Conservation (phyloP, 805 yeast species). For the Nakazawaea ambrosiae region DNA sequence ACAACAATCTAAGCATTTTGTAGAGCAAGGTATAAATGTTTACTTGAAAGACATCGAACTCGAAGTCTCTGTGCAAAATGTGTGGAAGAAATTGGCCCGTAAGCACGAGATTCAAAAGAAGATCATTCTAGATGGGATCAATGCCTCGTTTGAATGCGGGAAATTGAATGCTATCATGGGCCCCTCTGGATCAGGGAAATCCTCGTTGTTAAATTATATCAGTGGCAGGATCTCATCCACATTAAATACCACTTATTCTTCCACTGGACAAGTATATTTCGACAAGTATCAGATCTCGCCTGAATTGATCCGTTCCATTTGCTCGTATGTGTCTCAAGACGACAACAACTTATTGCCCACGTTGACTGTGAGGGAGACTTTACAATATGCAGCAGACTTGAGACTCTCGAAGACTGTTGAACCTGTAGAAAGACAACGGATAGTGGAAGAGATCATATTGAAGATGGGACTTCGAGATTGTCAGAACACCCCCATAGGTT, state of each 20-base stretch:
- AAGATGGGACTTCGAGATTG: slow-evolving; percentile 59
- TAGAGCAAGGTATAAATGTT: slow-evolving; percentile 13
- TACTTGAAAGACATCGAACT: slow-evolving; percentile 16
- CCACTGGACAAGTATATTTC: slow-evolving; percentile 32
- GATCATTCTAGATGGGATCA: slow-evolving; percentile 32
- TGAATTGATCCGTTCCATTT: slow-evolving; percentile 17
- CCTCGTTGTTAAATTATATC: slow-evolving; percentile 48
- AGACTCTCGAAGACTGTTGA: slow-evolving; percentile 38
- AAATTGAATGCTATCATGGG: slow-evolving; percentile 61
- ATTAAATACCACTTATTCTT: slow-evolving; percentile 20
- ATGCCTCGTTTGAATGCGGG: slow-evolving; percentile 42
- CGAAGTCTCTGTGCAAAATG: slow-evolving; percentile 14
- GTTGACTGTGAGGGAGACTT: slow-evolving; percentile 68
- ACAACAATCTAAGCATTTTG: no score
- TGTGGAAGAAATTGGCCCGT: neutral
- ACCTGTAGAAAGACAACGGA: slow-evolving; percentile 31
- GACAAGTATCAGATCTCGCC: slow-evolving; percentile 15
- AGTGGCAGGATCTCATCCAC: slow-evolving; percentile 44
- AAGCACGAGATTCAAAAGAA: slow-evolving; percentile 15
- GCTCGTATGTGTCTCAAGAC: slow-evolving; percentile 71
- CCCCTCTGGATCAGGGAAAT: slow-evolving; percentile 66
- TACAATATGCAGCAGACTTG: slow-evolving; percentile 56
- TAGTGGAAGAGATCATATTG: slow-evolving; percentile 43
- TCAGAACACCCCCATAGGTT: slow-evolving; percentile 58
- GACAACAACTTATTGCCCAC: slow-evolving; percentile 59